phyloP scores from a whole-genome alignment of 2,329 filamentous ascomycete genomes.

The Thielaviopsis punctulata region DNA sequence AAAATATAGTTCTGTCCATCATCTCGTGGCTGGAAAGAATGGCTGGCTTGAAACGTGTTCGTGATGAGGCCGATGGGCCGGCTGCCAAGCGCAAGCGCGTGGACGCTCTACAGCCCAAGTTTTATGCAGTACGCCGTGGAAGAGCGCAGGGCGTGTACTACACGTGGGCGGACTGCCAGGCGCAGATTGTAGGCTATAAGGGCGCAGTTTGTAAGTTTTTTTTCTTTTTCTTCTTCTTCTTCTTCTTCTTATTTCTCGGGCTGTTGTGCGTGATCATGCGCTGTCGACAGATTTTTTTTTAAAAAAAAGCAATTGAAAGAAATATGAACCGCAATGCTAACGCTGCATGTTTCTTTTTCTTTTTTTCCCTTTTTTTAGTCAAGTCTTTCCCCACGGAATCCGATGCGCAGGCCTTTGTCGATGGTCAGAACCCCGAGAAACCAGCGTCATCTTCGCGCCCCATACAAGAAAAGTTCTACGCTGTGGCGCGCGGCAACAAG shows the following conservation, averaged over 20 bases:
- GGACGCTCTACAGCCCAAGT: conserved; percentile 33
- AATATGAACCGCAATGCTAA: conserved; percentile 20
- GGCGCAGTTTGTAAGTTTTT: conserved; percentile 48
- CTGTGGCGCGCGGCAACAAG: conserved; percentile 38
- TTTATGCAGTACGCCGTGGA: conserved; percentile 44
- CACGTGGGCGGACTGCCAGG: conserved; percentile 42
- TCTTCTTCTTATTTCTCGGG: no score
- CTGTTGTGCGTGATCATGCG: no score
- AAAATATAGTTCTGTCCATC: not conserved
- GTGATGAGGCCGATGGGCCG: not conserved
- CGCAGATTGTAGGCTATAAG: conserved; percentile 41
- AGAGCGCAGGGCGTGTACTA: conserved; percentile 42
- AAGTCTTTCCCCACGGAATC: conserved; percentile 59
- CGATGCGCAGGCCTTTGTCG: conserved; percentile 66
- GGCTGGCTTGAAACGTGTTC: not conserved
- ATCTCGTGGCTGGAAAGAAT: not conserved
- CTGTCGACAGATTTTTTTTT: conserved; percentile 44
- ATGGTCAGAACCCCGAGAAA: conserved; percentile 30
- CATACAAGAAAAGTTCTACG: conserved; percentile 37
- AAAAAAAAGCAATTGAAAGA: conserved; percentile 49
- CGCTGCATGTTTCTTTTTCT: conserved; percentile 1
- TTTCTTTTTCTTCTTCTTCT: not conserved
- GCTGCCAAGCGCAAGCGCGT: conserved; percentile 30
- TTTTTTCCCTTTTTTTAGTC: no score
- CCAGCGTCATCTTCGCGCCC: conserved; percentile 20